Evolutionary conservation across 768 basidiomycete species (phyloP), one percentile per base, ranked within the genome.

Genomic region (Pulveroboletus frians): DNA sequence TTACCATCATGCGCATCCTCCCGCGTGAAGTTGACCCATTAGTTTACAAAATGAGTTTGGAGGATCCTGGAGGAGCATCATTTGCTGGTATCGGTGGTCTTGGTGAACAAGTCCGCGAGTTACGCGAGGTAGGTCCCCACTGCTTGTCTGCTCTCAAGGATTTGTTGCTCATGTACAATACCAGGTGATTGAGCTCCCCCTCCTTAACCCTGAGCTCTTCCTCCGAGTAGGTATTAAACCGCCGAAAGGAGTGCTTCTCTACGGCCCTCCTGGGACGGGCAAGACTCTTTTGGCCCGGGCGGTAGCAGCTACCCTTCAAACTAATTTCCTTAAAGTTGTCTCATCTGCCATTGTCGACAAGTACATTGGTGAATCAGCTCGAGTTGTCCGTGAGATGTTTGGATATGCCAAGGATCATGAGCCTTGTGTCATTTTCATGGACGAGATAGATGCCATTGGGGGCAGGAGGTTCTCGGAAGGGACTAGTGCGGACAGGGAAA

Each of bases 31-130:
- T 99, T 7, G 96, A 99, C 65, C 96, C 96, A 14, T 73, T 95
- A 60, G 95, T 99, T 10, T 99, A 99, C 76, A 98, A 97, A 73
- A 99, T 98, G 96, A 95, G 92, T 55, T 74, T 96, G 62, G 96
- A 99, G 69, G 95, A 98, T 62, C 92, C 96, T 3, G 93, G 92
- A 73, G 87, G 88, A 43, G 94, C 90, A 7, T 81, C 91, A 4
- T 98, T 98, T 66, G 95, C 95, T 1, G 94, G 93, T 52, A 97
- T 99, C 46, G 96, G 96, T 61, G 96, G 96, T 18, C 71, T 99
- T 48, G 80, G 86, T 38, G 96, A 98, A 54, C 96, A 99, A 74
- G 94, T 99, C 41, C 80, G 96, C 50, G 96, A 99, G 65, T 70
- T 99, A 54, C 84, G 96, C 55, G 96, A 99, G 76, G 90, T 88